Evolutionary conservation across 164 flowering plant species (phyloP).

Genomic region (Chloranthus sessilifolius): DNA sequence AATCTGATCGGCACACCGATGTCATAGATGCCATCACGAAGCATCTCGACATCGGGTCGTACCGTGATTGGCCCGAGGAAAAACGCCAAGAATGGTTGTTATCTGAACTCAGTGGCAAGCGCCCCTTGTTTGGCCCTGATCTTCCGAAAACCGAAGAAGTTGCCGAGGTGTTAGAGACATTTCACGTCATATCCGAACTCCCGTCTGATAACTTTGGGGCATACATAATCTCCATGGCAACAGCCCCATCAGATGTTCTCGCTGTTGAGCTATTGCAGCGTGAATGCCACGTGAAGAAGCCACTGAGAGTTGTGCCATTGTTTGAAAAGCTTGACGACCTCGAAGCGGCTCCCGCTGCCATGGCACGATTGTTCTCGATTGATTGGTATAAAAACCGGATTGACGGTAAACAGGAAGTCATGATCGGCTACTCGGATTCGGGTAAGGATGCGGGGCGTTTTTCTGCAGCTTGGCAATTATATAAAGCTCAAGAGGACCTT

Average conservation of each 20-base stretch:
- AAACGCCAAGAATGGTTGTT: conserved; percentile 79
- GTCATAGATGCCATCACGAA: conserved; percentile 89
- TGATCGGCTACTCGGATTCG: conserved; percentile 15
- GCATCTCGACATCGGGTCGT: conserved; percentile 88
- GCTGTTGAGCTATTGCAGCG: conserved; percentile 6
- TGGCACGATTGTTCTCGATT: background rate
- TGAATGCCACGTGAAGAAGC: conserved; percentile 2
- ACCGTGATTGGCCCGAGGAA: conserved; percentile 89
- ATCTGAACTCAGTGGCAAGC: conserved; percentile 82
- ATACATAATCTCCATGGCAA: conserved; percentile 36
- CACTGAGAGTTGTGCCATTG: conserved; percentile 1
- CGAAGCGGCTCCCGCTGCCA: conserved; percentile 5
- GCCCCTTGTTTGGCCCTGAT: conserved; percentile 88
- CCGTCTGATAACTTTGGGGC: conserved; percentile 59
- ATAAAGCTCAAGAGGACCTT: conserved; percentile 94
- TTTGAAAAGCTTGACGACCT: conserved; percentile 5
- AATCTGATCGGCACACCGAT: conserved; percentile 92
- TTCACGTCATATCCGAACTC: conserved; percentile 52
- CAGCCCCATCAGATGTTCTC: conserved; percentile 6
- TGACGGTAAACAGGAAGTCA: conserved; percentile 82
- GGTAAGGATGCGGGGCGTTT: conserved; percentile 73
- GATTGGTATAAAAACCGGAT: background rate
- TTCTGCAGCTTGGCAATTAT: conserved; percentile 96
- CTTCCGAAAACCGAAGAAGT: conserved; percentile 91
- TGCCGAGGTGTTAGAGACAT: conserved; percentile 78